phyloP scores from a whole-genome alignment of 495 filamentous ascomycete species.

The Lepidopterella palustris region DNA sequence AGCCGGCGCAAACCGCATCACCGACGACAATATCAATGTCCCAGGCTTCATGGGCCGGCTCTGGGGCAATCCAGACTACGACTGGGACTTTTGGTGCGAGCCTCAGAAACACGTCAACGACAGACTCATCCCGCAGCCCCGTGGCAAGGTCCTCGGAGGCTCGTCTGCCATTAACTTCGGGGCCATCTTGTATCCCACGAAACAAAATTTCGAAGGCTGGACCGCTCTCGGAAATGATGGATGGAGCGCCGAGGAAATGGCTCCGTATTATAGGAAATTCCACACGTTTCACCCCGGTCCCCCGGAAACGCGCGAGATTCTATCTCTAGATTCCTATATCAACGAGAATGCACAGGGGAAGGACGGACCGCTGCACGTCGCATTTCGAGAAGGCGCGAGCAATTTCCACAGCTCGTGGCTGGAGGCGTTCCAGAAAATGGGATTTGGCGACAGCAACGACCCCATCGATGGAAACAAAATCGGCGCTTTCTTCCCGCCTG shows the following conservation, averaged over 20 bases:
- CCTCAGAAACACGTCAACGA: background rate
- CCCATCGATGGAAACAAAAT: background rate
- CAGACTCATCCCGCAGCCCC: background rate
- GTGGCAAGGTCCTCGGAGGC: background rate
- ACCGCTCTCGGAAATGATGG: conserved; percentile 12
- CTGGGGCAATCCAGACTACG: background rate
- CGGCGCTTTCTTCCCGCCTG: background rate
- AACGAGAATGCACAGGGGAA: background rate
- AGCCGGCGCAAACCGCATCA: background rate
- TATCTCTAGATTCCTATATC: background rate
- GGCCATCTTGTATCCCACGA: background rate
- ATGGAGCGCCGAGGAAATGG: conserved; percentile 17
- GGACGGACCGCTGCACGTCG: background rate
- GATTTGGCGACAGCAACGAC: background rate
- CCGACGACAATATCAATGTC: background rate
- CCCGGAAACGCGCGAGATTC: background rate
- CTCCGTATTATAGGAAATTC: conserved; percentile 21
- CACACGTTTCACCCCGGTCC: background rate
- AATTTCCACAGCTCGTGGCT: background rate
- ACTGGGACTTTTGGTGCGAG: background rate
- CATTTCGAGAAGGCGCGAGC: background rate
- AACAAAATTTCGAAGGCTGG: conserved; percentile 9
- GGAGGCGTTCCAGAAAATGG: background rate
- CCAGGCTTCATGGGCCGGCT: background rate
- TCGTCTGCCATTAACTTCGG: background rate